These are phyloP conservation scores for Penicillium griseofulvum DNA, from an alignment of 2,329 filamentous ascomycete species.

Conservation along the genomic window DNA sequence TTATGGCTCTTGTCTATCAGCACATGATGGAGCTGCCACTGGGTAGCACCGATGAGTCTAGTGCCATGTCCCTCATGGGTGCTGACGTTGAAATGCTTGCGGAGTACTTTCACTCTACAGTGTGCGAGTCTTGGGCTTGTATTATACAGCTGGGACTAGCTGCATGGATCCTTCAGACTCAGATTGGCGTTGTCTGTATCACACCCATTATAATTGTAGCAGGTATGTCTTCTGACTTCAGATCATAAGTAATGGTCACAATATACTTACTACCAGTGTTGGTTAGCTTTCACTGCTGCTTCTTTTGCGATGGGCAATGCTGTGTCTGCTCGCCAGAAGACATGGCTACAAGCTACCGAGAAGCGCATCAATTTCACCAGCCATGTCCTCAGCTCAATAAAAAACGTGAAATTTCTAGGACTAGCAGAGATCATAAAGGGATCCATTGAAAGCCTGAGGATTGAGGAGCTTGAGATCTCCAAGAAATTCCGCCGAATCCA, in stretches of 20 bases:
- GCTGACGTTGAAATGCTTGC: constrained; percentile 24
- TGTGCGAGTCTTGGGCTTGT: constrained; percentile 34
- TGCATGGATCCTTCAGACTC: constrained; percentile 30
- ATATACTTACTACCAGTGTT: background rate
- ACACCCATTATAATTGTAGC: constrained; percentile 32
- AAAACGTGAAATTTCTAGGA: constrained; percentile 44
- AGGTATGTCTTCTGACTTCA: constrained; percentile 17
- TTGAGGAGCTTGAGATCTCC: constrained; percentile 24
- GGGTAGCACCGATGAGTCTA: constrained; percentile 20
- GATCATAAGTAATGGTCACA: background rate
- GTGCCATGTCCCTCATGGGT: constrained; percentile 23
- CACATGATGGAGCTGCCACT: constrained; percentile 22
- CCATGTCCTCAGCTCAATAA: constrained; percentile 42
- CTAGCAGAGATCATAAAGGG: constrained; percentile 19
- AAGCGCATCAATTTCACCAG: constrained; percentile 43
- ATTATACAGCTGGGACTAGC: constrained; percentile 37
- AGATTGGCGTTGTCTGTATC: constrained; percentile 34
- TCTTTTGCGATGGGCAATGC: constrained; percentile 17
- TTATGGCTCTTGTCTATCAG: constrained; percentile 17
- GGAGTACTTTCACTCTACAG: constrained; percentile 23
- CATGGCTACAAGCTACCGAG: constrained; percentile 45
- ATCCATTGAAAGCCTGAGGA: constrained; percentile 23
- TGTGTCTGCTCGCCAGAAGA: constrained; percentile 28
- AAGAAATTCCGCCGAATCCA: constrained; percentile 21
- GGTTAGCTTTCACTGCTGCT: constrained; percentile 1